Percentiles rank a stretch among this genome's conserved stretches.
Conservation (phyloP, 805 yeast species). For the Metschnikowia corniflorae region DNA sequence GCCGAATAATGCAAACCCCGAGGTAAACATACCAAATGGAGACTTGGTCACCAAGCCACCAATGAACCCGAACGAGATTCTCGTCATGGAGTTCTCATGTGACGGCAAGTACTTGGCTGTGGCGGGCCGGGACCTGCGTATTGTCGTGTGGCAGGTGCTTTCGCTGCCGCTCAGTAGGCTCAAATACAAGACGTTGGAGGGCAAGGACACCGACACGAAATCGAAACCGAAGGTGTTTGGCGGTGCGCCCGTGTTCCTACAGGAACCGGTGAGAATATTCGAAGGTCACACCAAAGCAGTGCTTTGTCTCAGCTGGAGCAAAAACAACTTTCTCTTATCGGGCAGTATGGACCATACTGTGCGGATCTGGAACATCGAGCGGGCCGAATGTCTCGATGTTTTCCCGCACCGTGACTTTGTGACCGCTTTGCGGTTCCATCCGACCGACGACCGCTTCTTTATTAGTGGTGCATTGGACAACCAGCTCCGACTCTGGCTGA, state of each 20-base stretch:
- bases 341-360: conserved; percentile 86
- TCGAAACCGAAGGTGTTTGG: conserved; percentile 23
- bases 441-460: conserved; percentile 82
- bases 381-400: conserved; percentile 56
- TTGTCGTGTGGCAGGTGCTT: conserved; percentile 78
- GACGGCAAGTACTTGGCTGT: conserved; percentile 85
- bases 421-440: conserved; percentile 76
- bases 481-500: conserved; percentile 75
- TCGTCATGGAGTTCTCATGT: conserved; percentile 65
- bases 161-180: conserved; percentile 67
- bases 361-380: conserved; percentile 78
- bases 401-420: conserved; percentile 80
- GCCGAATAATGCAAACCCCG: conserved; percentile 4
- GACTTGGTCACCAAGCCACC: conserved; percentile 2
- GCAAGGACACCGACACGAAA: conserved; percentile 11
- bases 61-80: conserved; percentile 48
- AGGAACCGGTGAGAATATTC: conserved; percentile 56
- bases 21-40: background rate
- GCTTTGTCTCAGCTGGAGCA: conserved; percentile 82
- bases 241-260: conserved; percentile 77
- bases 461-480: conserved; percentile 79
- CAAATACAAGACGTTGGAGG: conserved; percentile 32
- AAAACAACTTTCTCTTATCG: conserved; percentile 72
- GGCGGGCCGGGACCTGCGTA: conserved; percentile 71
- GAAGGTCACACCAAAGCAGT: conserved; percentile 69